phyloP scores from a whole-genome alignment of 2,329 filamentous ascomycete genomes.

The Plectosphaerella sp. region DNA sequence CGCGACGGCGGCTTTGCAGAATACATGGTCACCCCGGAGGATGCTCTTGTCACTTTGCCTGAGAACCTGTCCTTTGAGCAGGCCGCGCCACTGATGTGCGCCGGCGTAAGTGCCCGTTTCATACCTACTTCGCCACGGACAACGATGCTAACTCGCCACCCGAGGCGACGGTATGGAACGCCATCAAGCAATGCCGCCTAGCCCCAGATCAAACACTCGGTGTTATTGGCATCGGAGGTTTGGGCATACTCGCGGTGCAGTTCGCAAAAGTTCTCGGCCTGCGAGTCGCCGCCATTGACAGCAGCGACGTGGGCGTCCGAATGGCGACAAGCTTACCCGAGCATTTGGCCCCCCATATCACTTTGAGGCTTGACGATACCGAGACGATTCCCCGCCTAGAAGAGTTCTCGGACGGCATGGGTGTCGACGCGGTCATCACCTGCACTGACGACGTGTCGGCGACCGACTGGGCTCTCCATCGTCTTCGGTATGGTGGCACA shows the following conservation, averaged over 20 bases:
- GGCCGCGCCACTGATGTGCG: constrained; percentile 5
- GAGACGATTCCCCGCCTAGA: constrained; percentile 8
- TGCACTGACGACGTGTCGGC: constrained; percentile 8
- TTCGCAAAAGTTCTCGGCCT: constrained; percentile 21
- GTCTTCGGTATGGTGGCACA: constrained; percentile 10
- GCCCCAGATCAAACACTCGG: constrained; percentile 6
- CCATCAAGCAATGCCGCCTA: constrained; percentile 8
- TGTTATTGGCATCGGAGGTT: constrained; percentile 17
- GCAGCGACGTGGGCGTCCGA: constrained; percentile 8
- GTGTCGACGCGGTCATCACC: constrained; percentile 11
- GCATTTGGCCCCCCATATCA: constrained; percentile 12
- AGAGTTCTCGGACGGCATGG: constrained; percentile 11
- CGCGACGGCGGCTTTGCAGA: no score
- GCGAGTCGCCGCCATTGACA: constrained; percentile 20
- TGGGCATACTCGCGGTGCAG: constrained; percentile 19
- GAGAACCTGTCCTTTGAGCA: no score
- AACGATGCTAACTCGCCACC: background rate
- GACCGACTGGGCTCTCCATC: constrained; percentile 13
- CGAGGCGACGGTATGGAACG: constrained; percentile 11
- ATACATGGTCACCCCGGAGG: no score
- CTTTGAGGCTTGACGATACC: constrained; percentile 5
- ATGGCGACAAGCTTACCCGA: constrained; percentile 11
- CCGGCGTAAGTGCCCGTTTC: background rate
- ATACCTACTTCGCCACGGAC: background rate
- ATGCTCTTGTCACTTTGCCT: no score